phyloP scores from a whole-genome alignment of 768 basidiomycete genomes.

The Podaxis sp. region DNA sequence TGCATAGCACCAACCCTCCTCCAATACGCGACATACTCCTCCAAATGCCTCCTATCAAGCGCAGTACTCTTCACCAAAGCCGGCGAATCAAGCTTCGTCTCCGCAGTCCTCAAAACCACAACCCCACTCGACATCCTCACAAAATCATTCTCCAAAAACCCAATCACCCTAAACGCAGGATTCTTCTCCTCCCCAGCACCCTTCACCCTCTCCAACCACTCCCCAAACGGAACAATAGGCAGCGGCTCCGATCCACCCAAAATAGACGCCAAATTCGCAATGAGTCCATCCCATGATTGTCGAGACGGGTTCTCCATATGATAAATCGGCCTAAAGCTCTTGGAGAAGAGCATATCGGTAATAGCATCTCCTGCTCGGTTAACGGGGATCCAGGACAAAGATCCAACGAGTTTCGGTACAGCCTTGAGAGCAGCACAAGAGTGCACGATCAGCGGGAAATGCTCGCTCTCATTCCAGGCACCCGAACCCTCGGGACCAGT shows the following conservation, averaged over 20 bases:
- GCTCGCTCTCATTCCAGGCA: slow-evolving; percentile 33
- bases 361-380: slow-evolving; percentile 26
- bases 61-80: slow-evolving; percentile 27
- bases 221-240: slow-evolving; percentile 20
- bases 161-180: slow-evolving; percentile 22
- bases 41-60: slow-evolving; percentile 24
- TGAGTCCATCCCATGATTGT: slow-evolving; percentile 28
- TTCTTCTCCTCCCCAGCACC: slow-evolving; percentile 23
- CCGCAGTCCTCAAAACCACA: slow-evolving; percentile 25
- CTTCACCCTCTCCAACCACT: slow-evolving; percentile 26
- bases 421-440: slow-evolving; percentile 23
- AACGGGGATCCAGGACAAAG: slow-evolving; percentile 32
- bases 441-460: slow-evolving; percentile 30
- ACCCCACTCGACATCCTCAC: slow-evolving; percentile 25
- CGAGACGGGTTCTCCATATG: slow-evolving; percentile 33
- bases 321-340: slow-evolving; percentile 25
- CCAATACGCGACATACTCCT: slow-evolving; percentile 29
- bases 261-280: slow-evolving; percentile 22
- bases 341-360: slow-evolving; percentile 27
- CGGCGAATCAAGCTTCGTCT: slow-evolving; percentile 15
- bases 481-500: slow-evolving; percentile 31
- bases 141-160: slow-evolving; percentile 30
- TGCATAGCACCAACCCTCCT: slow-evolving; percentile 20
- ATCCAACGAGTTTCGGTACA: slow-evolving; percentile 26
- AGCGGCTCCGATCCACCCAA: slow-evolving; percentile 17